These are phyloP conservation scores for Fonsecaea pedrosoi DNA, from an alignment of 2,329 filamentous ascomycete genomes.

Conservation along the genomic window DNA sequence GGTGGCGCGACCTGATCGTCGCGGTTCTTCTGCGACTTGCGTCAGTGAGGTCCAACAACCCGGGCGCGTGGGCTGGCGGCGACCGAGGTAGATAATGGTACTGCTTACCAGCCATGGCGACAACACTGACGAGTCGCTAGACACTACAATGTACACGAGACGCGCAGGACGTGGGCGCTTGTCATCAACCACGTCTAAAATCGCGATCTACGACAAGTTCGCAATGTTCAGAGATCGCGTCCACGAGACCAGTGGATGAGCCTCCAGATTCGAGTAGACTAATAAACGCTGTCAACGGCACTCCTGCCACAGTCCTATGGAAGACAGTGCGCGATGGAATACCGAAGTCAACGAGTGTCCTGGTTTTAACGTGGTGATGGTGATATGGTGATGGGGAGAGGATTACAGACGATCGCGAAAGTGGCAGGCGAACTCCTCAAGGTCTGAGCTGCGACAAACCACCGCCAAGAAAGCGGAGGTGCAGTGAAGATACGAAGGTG, in stretches of 20 bases:
- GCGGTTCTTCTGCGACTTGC: slow-evolving; percentile 71
- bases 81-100: slow-evolving; percentile 42
- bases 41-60: slow-evolving; percentile 20
- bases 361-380: background rate
- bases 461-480: slow-evolving; percentile 1
- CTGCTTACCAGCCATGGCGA: slow-evolving; percentile 68
- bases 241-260: slow-evolving; percentile 30
- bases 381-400: slow-evolving; percentile 1
- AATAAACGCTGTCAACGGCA: slow-evolving; percentile 9
- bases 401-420: background rate
- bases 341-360: background rate
- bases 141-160: slow-evolving; percentile 32
- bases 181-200: slow-evolving; percentile 36
- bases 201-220: slow-evolving; percentile 38
- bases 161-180: slow-evolving; percentile 25
- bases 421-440: slow-evolving; percentile 6
- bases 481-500: background rate
- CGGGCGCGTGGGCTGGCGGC: background rate
- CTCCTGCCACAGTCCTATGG: slow-evolving; percentile 8
- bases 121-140: slow-evolving; percentile 35
- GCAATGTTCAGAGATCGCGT: slow-evolving; percentile 14
- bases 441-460: slow-evolving; percentile 1
- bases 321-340: slow-evolving; percentile 3
- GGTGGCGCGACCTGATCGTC: slow-evolving; percentile 92
- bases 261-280: slow-evolving; percentile 24